Conservation (phyloP, 805 yeast genomes). For the Candida xyloterini region DNA sequence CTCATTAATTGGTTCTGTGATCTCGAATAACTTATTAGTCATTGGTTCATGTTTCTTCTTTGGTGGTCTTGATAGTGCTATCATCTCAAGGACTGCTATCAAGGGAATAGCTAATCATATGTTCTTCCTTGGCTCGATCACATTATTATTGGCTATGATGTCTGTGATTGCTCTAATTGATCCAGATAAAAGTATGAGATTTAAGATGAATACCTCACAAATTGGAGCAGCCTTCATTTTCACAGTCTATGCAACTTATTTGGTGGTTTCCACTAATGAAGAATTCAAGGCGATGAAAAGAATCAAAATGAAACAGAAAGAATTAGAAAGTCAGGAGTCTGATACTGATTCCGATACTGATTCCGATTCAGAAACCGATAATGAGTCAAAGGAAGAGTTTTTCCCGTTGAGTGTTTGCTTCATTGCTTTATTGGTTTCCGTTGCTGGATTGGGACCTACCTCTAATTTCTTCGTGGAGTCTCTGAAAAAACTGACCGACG, state of each 20-base stretch:
- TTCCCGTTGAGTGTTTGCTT: conserved; percentile 14
- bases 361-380: conserved; percentile 4
- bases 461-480: conserved; percentile 17
- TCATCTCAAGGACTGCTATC: conserved; percentile 5
- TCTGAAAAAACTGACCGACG: conserved; percentile 15
- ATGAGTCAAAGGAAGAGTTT: conserved; percentile 10
- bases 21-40: conserved; percentile 16
- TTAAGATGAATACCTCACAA: conserved; percentile 17
- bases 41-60: conserved; percentile 18
- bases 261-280: conserved; percentile 15
- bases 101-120: conserved; percentile 13
- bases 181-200: conserved; percentile 7
- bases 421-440: conserved; percentile 11
- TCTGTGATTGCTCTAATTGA: conserved; percentile 17
- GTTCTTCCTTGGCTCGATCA: conserved; percentile 11
- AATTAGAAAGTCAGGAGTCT: conserved; percentile 6
- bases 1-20: conserved; percentile 15
- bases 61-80: conserved; percentile 14
- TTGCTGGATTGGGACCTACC: conserved; percentile 17
- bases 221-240: conserved; percentile 17
- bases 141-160: conserved; percentile 9
- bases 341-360: conserved; percentile 12
- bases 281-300: conserved; percentile 16
- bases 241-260: conserved; percentile 10
- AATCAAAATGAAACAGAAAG: conserved; percentile 9